Evolutionary conservation across 228 moss, liverwort and hornwort species (phyloP).

Genomic region (Sphagnum fallax): DNA sequence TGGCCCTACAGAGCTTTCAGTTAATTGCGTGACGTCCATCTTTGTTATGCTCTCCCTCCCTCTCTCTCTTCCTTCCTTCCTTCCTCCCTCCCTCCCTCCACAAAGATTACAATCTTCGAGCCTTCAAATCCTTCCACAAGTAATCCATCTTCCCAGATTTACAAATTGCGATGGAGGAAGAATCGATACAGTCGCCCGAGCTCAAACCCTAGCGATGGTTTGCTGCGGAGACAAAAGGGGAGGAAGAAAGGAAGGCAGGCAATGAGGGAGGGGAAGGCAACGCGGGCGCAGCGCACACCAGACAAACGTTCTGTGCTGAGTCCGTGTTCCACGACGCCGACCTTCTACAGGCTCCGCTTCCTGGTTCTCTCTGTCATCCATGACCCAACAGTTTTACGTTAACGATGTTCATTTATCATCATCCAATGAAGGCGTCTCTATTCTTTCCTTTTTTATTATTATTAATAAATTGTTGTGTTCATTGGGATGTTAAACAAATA

Average conservation of each 20-base stretch:
- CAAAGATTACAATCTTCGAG: background rate
- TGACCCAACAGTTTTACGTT: too few relatives aligned
- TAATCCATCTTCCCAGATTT: background rate
- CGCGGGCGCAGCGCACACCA: background rate
- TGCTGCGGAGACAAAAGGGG: background rate
- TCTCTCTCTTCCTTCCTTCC: too few relatives aligned
- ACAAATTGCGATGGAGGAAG: background rate
- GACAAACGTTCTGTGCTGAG: background rate
- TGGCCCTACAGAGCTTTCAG: slow-evolving; percentile 66
- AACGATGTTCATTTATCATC: too few relatives aligned
- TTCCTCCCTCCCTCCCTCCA: too few relatives aligned
- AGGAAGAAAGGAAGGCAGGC: background rate
- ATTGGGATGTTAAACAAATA: too few relatives aligned
- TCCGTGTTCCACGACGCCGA: background rate
- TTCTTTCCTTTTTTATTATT: too few relatives aligned
- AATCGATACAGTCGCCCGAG: background rate
- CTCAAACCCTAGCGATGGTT: background rate
- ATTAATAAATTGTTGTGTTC: too few relatives aligned
- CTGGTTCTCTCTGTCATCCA: too few relatives aligned
- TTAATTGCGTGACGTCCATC: slow-evolving; percentile 59
- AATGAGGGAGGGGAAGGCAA: background rate
- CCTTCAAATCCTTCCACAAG: background rate
- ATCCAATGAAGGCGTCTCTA: too few relatives aligned
- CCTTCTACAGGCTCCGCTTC: background rate
- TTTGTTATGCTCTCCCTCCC: background rate